A percentile compares a stretch with the other conserved stretches of the same genome.
phyloP scores from a whole-genome alignment of 495 filamentous ascomycete species.

The Hyaloscypha hepaticicola region DNA sequence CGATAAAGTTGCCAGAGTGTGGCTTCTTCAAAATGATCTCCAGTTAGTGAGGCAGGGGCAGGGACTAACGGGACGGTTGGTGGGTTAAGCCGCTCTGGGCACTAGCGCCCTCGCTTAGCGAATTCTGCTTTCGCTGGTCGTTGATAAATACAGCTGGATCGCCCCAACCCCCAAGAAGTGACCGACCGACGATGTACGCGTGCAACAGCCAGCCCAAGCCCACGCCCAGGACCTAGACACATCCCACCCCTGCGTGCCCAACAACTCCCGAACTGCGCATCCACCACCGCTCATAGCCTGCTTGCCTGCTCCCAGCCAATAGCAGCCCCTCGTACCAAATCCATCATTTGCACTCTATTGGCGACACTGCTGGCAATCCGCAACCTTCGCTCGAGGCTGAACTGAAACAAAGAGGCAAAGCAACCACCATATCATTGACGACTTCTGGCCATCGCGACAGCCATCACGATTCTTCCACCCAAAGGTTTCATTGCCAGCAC shows the following conservation, averaged over 20 bases:
- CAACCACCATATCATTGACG: too few species aligned
- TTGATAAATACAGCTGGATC: conserved; percentile 19
- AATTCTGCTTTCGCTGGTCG: background rate
- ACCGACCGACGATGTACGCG: conserved; percentile 7
- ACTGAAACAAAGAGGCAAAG: background rate
- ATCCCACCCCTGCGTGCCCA: background rate
- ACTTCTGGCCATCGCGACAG: too few species aligned
- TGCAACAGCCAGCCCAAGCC: background rate
- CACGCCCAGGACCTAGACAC: background rate
- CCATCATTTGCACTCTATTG: background rate
- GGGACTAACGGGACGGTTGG: background rate
- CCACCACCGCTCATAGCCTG: background rate
- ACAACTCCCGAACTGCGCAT: background rate
- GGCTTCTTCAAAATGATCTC: conserved; percentile 1
- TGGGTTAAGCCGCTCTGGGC: background rate
- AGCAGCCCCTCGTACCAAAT: background rate
- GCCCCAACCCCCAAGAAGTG: conserved; percentile 22
- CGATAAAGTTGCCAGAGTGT: background rate
- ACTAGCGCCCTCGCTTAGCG: conserved; percentile 7
- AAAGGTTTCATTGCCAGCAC: background rate
- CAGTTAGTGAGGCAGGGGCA: conserved; percentile 3
- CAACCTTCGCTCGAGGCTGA: conserved; percentile 7
- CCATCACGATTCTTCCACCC: background rate
- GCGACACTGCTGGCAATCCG: background rate
- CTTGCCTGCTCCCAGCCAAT: background rate